Base-by-base conservation (phyloP, 176 grass and related monocot species). In the Aegilops longissima region DNA sequence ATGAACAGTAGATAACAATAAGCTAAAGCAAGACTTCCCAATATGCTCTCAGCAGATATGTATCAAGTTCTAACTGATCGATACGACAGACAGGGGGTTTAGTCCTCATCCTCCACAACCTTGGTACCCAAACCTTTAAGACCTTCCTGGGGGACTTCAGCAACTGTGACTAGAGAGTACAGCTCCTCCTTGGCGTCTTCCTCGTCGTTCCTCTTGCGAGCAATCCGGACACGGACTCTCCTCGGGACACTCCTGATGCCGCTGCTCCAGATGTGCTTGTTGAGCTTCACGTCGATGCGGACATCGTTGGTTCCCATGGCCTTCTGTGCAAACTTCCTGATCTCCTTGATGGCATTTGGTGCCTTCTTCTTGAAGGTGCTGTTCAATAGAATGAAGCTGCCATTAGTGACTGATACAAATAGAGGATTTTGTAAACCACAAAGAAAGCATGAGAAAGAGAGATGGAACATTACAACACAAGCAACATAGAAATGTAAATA, bases 341-440 rank as follows among this genome's bases (percentile, higher is more conserved):
- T 98, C 82, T 96, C 96, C 88, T 96, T 96, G 42, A 98, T 92
- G 24, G 93, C 92, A 23, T 92, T 98, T 5, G 96, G 96, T 1
- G 96, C 96, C 82, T 92, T 98, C 92, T 98, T 98, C 88, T 98
- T 96, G 68, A 98, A 98, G 47, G 93, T 92, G 66, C 96, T 96
- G 90, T 33, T 38, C 54, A 67, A 12, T 1, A 88, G 45, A 80
- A 52, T 9, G 12, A 13, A 12, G 35, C 4, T 23, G 29, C 10
- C 16, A 45, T 29, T 0, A 34, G 9, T 4, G 2, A 30, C 14
- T 8, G 25, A 44, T 27, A 71, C 0, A 33, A 20, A 58, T 58
- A 56, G 1, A 66, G 29, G 2, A 14, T 8, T 17, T 33, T 2
- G 13, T 8, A 67, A 66, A 67, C 27, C 64, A 67, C 5, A 40